A percentile compares a stretch with the other conserved stretches of the same genome.
phyloP scores from a whole-genome alignment of 345 rosid genomes.

The Melastoma malabathricum region DNA sequence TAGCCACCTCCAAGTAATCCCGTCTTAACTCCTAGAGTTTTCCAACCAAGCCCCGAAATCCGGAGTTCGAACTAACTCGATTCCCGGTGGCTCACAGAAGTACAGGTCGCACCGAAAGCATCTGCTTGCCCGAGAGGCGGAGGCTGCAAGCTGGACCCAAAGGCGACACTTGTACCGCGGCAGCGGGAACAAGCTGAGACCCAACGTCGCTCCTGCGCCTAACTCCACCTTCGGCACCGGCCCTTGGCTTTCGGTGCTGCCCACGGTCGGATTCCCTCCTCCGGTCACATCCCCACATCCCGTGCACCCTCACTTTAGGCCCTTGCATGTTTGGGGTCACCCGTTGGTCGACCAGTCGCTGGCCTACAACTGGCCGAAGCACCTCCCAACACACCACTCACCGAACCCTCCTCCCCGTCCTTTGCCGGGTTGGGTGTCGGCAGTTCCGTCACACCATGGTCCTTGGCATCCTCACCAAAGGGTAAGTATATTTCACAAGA shows the following conservation, averaged over 20 bases:
- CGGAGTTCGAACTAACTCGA: neutral
- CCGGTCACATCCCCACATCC: slow-evolving; percentile 13
- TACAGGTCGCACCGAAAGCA: slow-evolving; percentile 88
- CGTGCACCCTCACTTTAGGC: slow-evolving; percentile 44
- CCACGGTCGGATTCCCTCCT: slow-evolving; percentile 69
- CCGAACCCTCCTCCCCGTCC: slow-evolving; percentile 19
- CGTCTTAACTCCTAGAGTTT: neutral
- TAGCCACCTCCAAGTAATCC: slow-evolving; percentile 84
- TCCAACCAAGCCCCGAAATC: neutral
- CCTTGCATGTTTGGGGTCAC: slow-evolving; percentile 94
- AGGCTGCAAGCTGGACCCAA: slow-evolving; percentile 78
- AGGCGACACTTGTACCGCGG: slow-evolving; percentile 45
- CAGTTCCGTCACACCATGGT: slow-evolving; percentile 6
- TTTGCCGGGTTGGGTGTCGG: slow-evolving; percentile 29
- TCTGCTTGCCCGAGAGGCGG: slow-evolving; percentile 75
- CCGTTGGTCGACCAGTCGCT: slow-evolving; percentile 44
- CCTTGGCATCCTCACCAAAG: slow-evolving; percentile 52
- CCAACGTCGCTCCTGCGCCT: slow-evolving; percentile 33
- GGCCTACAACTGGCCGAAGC: slow-evolving; percentile 66
- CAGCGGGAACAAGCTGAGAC: slow-evolving; percentile 28
- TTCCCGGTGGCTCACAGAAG: slow-evolving; percentile 32
- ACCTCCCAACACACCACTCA: slow-evolving; percentile 20
- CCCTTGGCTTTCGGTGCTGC: slow-evolving; percentile 7
- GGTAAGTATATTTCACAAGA: slow-evolving; percentile 4
- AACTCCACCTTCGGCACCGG: slow-evolving; percentile 7